Conservation (phyloP, 1,284 basidiomycete species). For the Ustilago cynodontis region DNA sequence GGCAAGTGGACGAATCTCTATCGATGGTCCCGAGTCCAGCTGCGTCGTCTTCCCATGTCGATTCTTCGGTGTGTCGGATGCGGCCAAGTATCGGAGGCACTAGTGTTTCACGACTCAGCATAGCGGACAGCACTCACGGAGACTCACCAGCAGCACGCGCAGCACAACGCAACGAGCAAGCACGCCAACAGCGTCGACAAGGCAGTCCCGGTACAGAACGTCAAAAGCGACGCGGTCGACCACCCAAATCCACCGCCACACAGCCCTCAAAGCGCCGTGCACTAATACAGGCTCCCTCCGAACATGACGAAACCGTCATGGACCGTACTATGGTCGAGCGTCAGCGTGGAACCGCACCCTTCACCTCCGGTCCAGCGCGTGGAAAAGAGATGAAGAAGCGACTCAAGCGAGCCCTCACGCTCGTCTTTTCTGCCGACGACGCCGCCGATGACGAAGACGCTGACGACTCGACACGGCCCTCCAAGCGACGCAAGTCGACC, state of each 20-base stretch:
- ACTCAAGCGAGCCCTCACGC: conserved; percentile 42
- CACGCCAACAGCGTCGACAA: conserved; percentile 38
- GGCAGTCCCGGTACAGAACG: conserved; percentile 29
- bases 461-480: conserved; percentile 1
- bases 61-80: conserved; percentile 29
- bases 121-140: conserved; percentile 11
- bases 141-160: conserved; percentile 46
- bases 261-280: conserved; percentile 13
- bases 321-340: conserved; percentile 44
- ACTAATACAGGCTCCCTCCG: conserved; percentile 21
- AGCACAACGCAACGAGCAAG: conserved; percentile 32
- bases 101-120: conserved; percentile 32
- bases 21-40: conserved; percentile 40
- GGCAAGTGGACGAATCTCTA: conserved; percentile 19
- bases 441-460: conserved; percentile 18
- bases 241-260: conserved; percentile 21
- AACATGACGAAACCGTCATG: conserved; percentile 36
- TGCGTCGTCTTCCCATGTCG: conserved; percentile 29
- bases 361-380: conserved; percentile 1
- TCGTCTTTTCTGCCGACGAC: conserved; percentile 37
- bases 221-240: conserved; percentile 14
- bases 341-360: conserved; percentile 7
- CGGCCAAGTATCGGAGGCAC: conserved; percentile 32
- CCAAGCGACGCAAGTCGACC: conserved; percentile 37
- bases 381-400: conserved; percentile 41